A percentile compares a stretch with the other conserved stretches of the same genome.
Evolutionary conservation across 208 protist genomes (phyloP).

Genomic region (Trichomonas tenax): DNA sequence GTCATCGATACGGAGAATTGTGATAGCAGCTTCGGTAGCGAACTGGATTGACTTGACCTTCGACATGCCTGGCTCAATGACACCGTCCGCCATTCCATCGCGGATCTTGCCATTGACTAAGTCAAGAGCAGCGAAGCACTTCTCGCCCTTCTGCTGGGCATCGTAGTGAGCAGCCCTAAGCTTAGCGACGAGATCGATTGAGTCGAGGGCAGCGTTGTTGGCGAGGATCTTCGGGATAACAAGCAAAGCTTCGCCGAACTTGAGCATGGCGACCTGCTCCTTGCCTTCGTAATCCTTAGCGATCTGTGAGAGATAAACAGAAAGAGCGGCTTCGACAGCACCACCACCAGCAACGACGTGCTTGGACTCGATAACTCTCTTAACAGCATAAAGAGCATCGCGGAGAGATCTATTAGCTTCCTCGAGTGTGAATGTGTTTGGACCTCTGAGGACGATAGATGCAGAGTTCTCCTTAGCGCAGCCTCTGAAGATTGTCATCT

Average conservation of each 20-base stretch:
- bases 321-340: conserved; percentile 87
- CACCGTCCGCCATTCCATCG: conserved; percentile 86
- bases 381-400: conserved; percentile 96
- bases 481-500: conserved; percentile 77
- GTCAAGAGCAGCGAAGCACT: conserved; percentile 29
- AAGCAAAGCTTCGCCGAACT: conserved; percentile 76
- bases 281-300: conserved; percentile 78
- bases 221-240: conserved; percentile 37
- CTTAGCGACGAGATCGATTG: conserved; percentile 91
- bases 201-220: conserved; percentile 80
- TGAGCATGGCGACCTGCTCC: conserved; percentile 92
- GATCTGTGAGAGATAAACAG: conserved; percentile 91
- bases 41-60: conserved; percentile 98
- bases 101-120: conserved; percentile 64
- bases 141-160: conserved; percentile 53
- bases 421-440: conserved; percentile 68
- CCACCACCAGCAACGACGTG: conserved; percentile 90
- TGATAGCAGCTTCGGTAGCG: conserved; percentile 97
- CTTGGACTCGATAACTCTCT: conserved; percentile 85
- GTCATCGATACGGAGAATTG: conserved; percentile 99
- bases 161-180: conserved; percentile 81
- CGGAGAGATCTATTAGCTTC: conserved; percentile 65
- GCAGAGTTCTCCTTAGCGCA: conserved; percentile 44
- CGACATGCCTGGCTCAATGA: conserved; percentile 91
- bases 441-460: conserved; percentile 92